These are phyloP conservation scores for Sugiyamaella novakii DNA, from an alignment of 1,139 yeast species.

Conservation along the genomic window DNA sequence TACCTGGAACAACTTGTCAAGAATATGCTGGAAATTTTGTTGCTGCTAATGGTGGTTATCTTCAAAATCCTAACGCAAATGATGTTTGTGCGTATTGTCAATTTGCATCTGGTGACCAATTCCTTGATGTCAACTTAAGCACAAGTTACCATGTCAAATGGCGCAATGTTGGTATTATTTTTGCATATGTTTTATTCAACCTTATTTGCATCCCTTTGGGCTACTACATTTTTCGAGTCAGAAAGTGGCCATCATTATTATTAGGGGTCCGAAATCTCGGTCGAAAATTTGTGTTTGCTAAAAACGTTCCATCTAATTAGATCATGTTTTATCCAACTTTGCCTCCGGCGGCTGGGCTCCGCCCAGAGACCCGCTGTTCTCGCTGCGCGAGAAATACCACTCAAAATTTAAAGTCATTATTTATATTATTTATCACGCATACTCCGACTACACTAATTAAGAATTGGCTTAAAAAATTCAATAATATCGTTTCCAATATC, in stretches of 20 bases:
- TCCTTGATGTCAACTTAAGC: conserved; percentile 44
- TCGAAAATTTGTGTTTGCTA: conserved; percentile 9
- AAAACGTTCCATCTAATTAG: conserved; percentile 1
- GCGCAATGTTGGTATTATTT: conserved; percentile 67
- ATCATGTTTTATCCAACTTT: too few relatives aligned
- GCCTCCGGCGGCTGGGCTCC: too few relatives aligned
- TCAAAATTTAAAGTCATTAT: too few relatives aligned
- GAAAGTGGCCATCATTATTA: conserved; percentile 24
- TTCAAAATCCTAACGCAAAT: conserved; percentile 48
- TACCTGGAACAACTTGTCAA: conserved; percentile 51
- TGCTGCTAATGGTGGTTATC: conserved; percentile 47
- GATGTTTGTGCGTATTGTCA: conserved; percentile 52
- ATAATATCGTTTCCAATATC: conserved; percentile 40
- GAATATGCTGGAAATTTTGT: conserved; percentile 47
- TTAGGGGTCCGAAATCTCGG: neutral
- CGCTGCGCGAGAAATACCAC: too few relatives aligned
- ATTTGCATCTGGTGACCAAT: conserved; percentile 48
- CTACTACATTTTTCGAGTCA: conserved; percentile 47
- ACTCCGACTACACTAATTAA: too few relatives aligned
- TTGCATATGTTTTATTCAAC: conserved; percentile 60
- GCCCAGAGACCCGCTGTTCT: too few relatives aligned
- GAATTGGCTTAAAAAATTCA: conserved; percentile 24
- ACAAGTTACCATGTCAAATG: conserved; percentile 52
- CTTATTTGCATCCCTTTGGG: conserved; percentile 48
- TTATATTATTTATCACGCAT: too few relatives aligned